phyloP scores from a whole-genome alignment of 148 eudicot species.

The Fagopyrum homotropicum region DNA sequence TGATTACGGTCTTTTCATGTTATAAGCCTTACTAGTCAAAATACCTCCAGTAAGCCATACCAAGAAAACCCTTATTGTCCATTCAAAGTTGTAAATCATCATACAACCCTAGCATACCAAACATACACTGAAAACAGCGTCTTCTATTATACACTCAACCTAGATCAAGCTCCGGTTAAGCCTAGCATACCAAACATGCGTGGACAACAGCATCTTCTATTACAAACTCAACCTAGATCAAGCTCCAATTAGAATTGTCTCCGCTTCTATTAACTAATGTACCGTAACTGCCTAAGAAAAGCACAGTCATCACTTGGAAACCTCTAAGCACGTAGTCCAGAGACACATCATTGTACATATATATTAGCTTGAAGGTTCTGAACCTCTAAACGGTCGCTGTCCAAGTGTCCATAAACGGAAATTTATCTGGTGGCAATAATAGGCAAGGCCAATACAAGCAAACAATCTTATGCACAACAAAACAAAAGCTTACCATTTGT shows the following conservation, averaged over 20 bases:
- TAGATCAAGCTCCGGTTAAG: background rate
- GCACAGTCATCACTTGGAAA: background rate
- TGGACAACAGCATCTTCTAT: background rate
- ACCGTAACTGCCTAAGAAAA: background rate
- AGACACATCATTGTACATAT: background rate
- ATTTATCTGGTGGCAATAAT: background rate
- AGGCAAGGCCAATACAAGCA: background rate
- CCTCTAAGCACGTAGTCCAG: background rate
- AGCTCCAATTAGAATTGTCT: background rate
- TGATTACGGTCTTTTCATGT: too few species aligned
- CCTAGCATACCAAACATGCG: background rate
- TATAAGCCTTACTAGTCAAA: background rate
- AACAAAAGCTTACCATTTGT: constrained; percentile 41
- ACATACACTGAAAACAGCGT: background rate
- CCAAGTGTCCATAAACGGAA: background rate
- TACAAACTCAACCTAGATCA: background rate
- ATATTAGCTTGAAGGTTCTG: background rate
- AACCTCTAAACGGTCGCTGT: background rate
- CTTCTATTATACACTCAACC: background rate
- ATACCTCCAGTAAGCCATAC: background rate
- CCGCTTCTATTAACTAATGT: background rate
- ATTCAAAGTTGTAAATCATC: background rate
- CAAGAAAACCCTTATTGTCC: background rate
- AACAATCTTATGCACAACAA: background rate
- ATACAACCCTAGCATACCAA: background rate